Base-by-base conservation (phyloP, 345 rosid species). In the Ceriops zippeliana region DNA sequence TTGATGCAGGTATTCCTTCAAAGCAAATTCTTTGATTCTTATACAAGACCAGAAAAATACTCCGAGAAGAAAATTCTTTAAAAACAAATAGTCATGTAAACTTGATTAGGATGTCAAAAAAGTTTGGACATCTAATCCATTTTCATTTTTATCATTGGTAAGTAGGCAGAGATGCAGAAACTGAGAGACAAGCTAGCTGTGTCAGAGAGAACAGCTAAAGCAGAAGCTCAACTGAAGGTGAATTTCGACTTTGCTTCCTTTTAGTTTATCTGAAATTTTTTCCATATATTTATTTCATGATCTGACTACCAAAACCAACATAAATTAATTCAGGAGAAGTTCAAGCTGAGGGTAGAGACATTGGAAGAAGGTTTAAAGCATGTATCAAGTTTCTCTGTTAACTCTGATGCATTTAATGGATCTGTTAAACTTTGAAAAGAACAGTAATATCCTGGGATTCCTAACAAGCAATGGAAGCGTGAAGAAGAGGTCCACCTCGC, bases 221-320 rank as follows among this genome's bases (percentile, higher is more conserved):
- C 97, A 42, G 98, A 95, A 81, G 87, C 93, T 20, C 96, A 86
- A 72, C 83, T 91, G 38, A 95, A 95, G 96, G 98, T 88, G 70
- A 77, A 15, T 53, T 52, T 37, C 58, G 53, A 35, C 52, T 60
- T 65, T 60, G 62, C 22, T 6, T 53, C 2, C 5, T 11, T 49
- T 26, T 28, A 42, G 26, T 47, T 68, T 1, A 21, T 62, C 65
- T 15, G 59, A 11, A 26, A 21, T 20, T 21, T 60, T 63, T 20
- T 46, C 28, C 13, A 26, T 20, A 53, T 47, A 27, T 35, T 26
- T 63, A 42, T 54, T 63, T 20, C 24, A 1, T 46, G 16, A 27
- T 6, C 3, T 28, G 66, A 19, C 30, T 53, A 51, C 60, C 32
- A 61, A 17, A 62, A 49, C 56, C 52, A 19, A 52, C 71, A 62